Evolutionary conservation across 768 basidiomycete genomes (phyloP).

Genomic region (Harrya chromipes): DNA sequence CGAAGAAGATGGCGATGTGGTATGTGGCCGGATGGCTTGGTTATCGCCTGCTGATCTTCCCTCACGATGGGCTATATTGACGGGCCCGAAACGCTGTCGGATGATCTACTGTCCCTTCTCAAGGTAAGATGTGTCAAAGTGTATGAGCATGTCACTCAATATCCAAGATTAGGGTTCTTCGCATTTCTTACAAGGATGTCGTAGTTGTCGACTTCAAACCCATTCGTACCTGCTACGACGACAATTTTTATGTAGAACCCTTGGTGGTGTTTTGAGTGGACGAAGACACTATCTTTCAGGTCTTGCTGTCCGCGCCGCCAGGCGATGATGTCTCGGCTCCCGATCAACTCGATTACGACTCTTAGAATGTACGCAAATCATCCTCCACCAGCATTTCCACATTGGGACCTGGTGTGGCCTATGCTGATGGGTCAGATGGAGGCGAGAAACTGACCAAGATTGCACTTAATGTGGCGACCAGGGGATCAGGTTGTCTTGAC

Average conservation of each 20-base stretch:
- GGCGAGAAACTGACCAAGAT: slow-evolving; percentile 26
- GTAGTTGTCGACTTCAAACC: slow-evolving; percentile 61
- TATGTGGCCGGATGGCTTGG: slow-evolving; percentile 27
- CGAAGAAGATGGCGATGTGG: slow-evolving; percentile 83
- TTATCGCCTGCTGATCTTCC: slow-evolving; percentile 11
- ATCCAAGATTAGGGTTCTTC: slow-evolving; percentile 56
- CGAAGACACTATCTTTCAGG: slow-evolving; percentile 69
- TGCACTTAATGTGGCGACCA: slow-evolving; percentile 54
- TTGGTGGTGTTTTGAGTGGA: slow-evolving; percentile 70
- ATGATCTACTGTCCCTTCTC: slow-evolving; percentile 71
- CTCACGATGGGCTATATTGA: slow-evolving; percentile 38
- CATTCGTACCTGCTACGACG: slow-evolving; percentile 48
- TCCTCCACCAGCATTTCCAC: slow-evolving; percentile 44
- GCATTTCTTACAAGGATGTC: slow-evolving; percentile 54
- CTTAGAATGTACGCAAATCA: slow-evolving; percentile 49
- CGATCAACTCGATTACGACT: slow-evolving; percentile 59
- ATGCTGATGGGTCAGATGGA: slow-evolving; percentile 47
- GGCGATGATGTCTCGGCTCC: slow-evolving; percentile 52
- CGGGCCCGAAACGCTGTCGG: slow-evolving; percentile 52
- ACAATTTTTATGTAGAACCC: slow-evolving; percentile 51
- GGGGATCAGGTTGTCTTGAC: slow-evolving; percentile 54
- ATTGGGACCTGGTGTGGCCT: slow-evolving; percentile 14
- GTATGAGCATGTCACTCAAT: not conserved
- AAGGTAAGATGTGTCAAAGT: slow-evolving; percentile 43
- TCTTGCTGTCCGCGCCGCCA: slow-evolving; percentile 55